These are phyloP conservation scores for Xylariaceae sp. DNA, from an alignment of 2,329 filamentous ascomycete species.

Conservation along the genomic window DNA sequence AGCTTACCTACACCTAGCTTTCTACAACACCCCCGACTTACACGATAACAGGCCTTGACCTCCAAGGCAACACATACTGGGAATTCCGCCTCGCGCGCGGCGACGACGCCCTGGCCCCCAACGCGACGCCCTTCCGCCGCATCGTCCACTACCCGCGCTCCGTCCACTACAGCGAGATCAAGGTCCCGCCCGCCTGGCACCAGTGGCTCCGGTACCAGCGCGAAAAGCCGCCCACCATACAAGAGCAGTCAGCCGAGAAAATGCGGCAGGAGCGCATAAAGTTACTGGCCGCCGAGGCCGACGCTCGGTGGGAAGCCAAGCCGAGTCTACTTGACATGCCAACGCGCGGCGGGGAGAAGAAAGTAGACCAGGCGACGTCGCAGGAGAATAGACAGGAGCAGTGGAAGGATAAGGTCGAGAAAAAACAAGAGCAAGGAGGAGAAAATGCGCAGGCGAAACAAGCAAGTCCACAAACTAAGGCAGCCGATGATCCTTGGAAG, in stretches of 20 bases:
- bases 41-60: constrained; percentile 61
- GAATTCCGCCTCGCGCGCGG: constrained; percentile 64
- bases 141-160: constrained; percentile 65
- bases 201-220: constrained; percentile 72
- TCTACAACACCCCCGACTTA: background rate
- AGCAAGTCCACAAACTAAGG: constrained; percentile 28
- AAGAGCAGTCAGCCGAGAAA: constrained; percentile 63
- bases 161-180: constrained; percentile 61
- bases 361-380: background rate
- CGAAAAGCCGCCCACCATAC: constrained; percentile 58
- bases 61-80: constrained; percentile 73
- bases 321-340: constrained; percentile 47
- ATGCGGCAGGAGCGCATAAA: constrained; percentile 60
- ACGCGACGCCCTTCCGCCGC: constrained; percentile 56
- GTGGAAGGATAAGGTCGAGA: background rate
- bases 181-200: constrained; percentile 69
- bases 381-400: background rate
- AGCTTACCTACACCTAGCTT: background rate
- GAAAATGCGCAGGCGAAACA: constrained; percentile 20
- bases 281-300: constrained; percentile 64
- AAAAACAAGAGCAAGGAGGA: background rate
- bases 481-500: constrained; percentile 63
- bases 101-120: constrained; percentile 33
- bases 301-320: constrained; percentile 69
- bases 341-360: constrained; percentile 33